phyloP scores from a whole-genome alignment of 148 eudicot species.

The Chenopodium formosanum region DNA sequence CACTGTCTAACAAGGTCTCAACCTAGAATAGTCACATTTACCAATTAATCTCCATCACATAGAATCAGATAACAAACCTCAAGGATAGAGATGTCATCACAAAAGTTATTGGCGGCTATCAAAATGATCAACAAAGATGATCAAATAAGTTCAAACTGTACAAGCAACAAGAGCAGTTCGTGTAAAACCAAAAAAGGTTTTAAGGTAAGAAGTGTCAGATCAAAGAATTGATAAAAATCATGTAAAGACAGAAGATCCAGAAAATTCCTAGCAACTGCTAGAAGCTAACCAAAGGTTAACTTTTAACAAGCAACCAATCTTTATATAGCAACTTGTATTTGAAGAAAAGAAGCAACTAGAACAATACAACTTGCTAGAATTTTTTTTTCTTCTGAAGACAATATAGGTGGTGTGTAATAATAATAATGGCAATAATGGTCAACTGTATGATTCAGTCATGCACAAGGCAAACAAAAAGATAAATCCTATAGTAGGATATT shows the following conservation, averaged over 20 bases:
- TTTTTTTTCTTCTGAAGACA: background rate
- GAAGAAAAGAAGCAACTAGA: too few species aligned
- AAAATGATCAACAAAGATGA: background rate
- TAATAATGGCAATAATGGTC: background rate
- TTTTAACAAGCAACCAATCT: background rate
- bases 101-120: background rate
- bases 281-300: background rate
- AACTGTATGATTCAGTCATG: background rate
- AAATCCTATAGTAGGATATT: background rate
- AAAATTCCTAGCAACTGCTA: background rate
- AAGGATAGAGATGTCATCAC: background rate
- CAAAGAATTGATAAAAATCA: background rate
- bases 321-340: background rate
- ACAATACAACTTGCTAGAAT: background rate
- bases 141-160: background rate
- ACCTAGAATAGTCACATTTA: constrained; percentile 53
- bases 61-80: background rate
- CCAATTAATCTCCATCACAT: constrained; percentile 22
- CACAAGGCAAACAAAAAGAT: background rate
- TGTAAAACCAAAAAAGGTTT: background rate
- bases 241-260: background rate
- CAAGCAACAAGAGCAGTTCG: background rate
- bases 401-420: background rate
- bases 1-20: constrained; percentile 70
- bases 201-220: background rate